These are phyloP conservation scores for Sclerotinia sclerotiorum DNA, from an alignment of 2,329 filamentous ascomycete species.

Conservation along the genomic window DNA sequence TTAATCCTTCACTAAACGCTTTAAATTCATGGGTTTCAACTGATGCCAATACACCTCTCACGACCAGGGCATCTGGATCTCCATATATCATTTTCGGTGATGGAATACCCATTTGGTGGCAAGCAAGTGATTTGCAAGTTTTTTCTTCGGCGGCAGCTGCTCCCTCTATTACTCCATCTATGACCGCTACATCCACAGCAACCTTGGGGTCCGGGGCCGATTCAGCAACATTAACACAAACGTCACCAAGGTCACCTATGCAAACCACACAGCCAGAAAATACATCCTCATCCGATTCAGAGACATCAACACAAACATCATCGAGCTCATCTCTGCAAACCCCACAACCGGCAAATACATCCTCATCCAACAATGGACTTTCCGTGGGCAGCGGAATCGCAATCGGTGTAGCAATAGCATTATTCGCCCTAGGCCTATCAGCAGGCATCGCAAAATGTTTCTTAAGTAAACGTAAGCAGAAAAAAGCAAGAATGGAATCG, in stretches of 20 bases:
- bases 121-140: background rate
- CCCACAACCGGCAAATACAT: background rate
- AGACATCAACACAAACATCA: background rate
- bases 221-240: background rate
- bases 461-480: background rate
- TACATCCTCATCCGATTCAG: background rate
- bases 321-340: background rate
- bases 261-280: background rate
- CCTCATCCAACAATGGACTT: background rate
- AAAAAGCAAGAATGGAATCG: background rate
- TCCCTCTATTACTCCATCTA: background rate
- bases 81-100: background rate
- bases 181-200: background rate
- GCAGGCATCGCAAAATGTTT: background rate
- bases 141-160: background rate
- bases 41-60: background rate
- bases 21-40: background rate
- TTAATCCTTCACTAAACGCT: background rate
- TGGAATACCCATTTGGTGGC: conserved; percentile 4
- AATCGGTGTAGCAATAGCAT: background rate
- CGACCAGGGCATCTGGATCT: too few relatives aligned
- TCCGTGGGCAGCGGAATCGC: background rate
- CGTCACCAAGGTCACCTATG: background rate
- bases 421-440: background rate
- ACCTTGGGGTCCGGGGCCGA: background rate